Percentiles rank a stretch among this genome's conserved stretches.
These are phyloP conservation scores for Leersia perrieri DNA, from an alignment of 176 grass and related monocot species.

Conservation along the genomic window DNA sequence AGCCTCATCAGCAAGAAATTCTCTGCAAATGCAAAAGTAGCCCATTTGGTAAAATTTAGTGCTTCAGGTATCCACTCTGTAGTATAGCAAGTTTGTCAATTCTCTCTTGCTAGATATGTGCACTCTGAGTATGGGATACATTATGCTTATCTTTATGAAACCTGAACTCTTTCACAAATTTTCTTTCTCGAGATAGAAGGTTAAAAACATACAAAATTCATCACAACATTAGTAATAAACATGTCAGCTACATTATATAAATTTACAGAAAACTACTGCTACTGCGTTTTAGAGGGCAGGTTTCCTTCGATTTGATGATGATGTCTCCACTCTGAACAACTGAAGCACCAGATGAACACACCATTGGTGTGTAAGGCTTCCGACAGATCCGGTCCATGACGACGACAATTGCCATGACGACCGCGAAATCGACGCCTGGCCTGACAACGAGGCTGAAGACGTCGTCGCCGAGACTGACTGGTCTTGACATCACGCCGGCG, in stretches of 20 bases:
- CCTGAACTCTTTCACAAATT: not conserved
- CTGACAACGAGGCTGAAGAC: slow-evolving; percentile 83
- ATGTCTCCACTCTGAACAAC: not conserved
- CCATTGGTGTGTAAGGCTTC: slow-evolving; percentile 37
- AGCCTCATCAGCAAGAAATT: not conserved
- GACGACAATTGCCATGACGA: slow-evolving; percentile 78
- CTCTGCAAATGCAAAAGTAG: not conserved
- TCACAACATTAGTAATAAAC: not conserved
- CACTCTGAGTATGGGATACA: not conserved
- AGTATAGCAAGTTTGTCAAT: not conserved
- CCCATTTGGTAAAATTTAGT: not conserved
- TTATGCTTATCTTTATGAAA: not conserved
- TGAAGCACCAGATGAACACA: slow-evolving; percentile 14
- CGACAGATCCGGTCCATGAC: slow-evolving; percentile 84
- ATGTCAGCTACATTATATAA: not conserved
- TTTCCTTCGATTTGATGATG: not conserved
- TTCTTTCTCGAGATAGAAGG: no score
- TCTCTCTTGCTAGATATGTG: not conserved
- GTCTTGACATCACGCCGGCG: slow-evolving; percentile 7
- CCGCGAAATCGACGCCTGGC: slow-evolving; percentile 47
- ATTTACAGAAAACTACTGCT: not conserved
- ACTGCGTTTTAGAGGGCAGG: not conserved
- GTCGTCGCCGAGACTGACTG: slow-evolving; percentile 61
- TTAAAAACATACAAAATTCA: not conserved
- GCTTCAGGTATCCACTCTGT: slow-evolving; percentile 19